phyloP scores from a whole-genome alignment of 345 rosid genomes.

The Euphorbia lathyris region DNA sequence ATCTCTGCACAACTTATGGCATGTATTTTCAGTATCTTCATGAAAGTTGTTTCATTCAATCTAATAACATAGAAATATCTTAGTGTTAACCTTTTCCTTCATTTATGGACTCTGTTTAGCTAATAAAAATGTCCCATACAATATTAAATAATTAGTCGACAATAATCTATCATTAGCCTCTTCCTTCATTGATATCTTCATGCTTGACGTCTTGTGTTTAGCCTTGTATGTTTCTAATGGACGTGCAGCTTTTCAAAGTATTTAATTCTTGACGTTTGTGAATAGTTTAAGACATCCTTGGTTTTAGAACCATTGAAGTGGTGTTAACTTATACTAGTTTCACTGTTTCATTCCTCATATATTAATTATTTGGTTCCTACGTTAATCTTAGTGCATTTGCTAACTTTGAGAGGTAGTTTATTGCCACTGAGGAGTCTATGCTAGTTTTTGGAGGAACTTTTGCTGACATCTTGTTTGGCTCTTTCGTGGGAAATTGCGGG shows the following conservation, averaged over 20 bases:
- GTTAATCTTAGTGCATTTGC: conserved; percentile 17
- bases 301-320: conserved; percentile 5
- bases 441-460: no score
- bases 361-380: conserved; percentile 11
- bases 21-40: not conserved
- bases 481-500: no score
- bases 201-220: not conserved
- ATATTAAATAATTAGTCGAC: not conserved
- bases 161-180: not conserved
- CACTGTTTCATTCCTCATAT: not conserved
- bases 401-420: no score
- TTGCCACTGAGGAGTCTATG: no score
- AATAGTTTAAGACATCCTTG: not conserved
- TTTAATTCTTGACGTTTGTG: not conserved
- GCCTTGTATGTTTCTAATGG: not conserved
- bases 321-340: not conserved
- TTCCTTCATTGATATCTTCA: not conserved
- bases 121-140: not conserved
- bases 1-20: not conserved
- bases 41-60: not conserved
- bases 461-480: no score
- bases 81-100: not conserved
- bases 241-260: not conserved
- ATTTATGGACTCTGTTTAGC: not conserved
- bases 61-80: not conserved